Evolutionary conservation across 2,329 filamentous ascomycete species (phyloP).

Genomic region (Teratosphaeria zuluensis): DNA sequence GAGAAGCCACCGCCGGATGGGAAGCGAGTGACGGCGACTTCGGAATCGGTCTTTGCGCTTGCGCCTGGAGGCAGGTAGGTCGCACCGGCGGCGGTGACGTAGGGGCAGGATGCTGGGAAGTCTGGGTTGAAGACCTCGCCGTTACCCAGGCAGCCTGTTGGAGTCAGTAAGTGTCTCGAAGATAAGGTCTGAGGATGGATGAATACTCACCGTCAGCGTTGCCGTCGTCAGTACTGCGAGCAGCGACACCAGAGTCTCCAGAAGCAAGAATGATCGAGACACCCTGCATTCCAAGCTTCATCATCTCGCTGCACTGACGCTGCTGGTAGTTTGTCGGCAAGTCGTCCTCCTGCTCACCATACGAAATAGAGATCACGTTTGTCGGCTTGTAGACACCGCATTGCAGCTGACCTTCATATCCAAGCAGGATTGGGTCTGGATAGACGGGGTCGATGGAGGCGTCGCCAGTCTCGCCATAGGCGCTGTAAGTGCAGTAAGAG

Average conservation of each 20-base stretch:
- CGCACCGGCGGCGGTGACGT: constrained; percentile 45
- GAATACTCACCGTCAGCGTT: background rate
- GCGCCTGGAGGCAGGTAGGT: constrained; percentile 31
- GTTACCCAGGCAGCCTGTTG: constrained; percentile 21
- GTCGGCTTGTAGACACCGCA: constrained; percentile 8
- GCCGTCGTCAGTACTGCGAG: constrained; percentile 20
- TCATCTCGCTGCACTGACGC: constrained; percentile 46
- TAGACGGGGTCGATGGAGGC: constrained; percentile 9
- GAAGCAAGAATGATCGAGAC: constrained; percentile 42
- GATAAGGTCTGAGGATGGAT: background rate
- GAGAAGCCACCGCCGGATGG: constrained; percentile 38
- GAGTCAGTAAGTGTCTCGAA: background rate
- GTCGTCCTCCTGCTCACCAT: constrained; percentile 50
- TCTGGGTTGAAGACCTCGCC: constrained; percentile 34
- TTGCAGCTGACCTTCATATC: constrained; percentile 26
- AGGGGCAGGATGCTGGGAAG: constrained; percentile 40
- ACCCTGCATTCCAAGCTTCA: constrained; percentile 47
- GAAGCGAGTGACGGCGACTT: constrained; percentile 32
- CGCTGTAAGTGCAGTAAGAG: constrained; percentile 29
- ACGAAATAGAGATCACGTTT: constrained; percentile 52
- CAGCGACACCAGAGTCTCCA: constrained; percentile 42
- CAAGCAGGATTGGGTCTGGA: constrained; percentile 21
- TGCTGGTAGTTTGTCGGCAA: constrained; percentile 39
- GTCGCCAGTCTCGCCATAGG: constrained; percentile 14
- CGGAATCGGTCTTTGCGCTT: constrained; percentile 16